These are phyloP conservation scores for Picochlorum sp. DNA, from an alignment of 139 green algal species.

Conservation along the genomic window DNA sequence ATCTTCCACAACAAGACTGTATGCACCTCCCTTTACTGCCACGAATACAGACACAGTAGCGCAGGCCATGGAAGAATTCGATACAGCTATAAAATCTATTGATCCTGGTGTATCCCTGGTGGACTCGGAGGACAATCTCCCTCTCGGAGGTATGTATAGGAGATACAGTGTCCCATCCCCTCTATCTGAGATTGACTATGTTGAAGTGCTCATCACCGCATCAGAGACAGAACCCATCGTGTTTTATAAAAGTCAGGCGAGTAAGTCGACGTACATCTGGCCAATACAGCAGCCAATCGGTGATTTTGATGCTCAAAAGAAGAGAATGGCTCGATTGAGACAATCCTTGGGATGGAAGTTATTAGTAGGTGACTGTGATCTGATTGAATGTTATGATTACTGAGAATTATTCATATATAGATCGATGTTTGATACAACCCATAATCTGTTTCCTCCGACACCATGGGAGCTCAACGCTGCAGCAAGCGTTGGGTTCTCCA, in stretches of 20 bases:
- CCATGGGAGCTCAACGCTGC: conserved; percentile 20
- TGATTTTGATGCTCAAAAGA: conserved; percentile 56
- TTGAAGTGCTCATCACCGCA: neutral
- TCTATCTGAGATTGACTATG: neutral
- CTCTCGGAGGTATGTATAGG: neutral
- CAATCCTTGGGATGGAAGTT: conserved; percentile 51
- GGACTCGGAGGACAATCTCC: too few relatives aligned
- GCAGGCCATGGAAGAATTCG: neutral
- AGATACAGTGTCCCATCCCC: conserved; percentile 1
- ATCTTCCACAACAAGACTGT: conserved; percentile 26
- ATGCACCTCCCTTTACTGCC: conserved; percentile 2
- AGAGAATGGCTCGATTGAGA: conserved; percentile 46
- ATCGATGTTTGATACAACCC: neutral
- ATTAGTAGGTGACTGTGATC: conserved; percentile 52
- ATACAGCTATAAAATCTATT: too few relatives aligned
- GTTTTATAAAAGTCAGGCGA: conserved; percentile 48
- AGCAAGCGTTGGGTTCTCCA: conserved; percentile 9
- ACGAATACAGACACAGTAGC: neutral
- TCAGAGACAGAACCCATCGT: neutral
- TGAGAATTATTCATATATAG: conserved; percentile 2
- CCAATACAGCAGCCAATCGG: conserved; percentile 59
- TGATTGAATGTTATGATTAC: conserved; percentile 63
- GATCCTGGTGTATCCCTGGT: too few relatives aligned
- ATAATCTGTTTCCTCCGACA: conserved; percentile 4
- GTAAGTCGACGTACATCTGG: conserved; percentile 70